A percentile compares a stretch with the other conserved stretches of the same genome.
phyloP scores from a whole-genome alignment of 140 eudicot genomes.

The Ambrosia hybrid region DNA sequence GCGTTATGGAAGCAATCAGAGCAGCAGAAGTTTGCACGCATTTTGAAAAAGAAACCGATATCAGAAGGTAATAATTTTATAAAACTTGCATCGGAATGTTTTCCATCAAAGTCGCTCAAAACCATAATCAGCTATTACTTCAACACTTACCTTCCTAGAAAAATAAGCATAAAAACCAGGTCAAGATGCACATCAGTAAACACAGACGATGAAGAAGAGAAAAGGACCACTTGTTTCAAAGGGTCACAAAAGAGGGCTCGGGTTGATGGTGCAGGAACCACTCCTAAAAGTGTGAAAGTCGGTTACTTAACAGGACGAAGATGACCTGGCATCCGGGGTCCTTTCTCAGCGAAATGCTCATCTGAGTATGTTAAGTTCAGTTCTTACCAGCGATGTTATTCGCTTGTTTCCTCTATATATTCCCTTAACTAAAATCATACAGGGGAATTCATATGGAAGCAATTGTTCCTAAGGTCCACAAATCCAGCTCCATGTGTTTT shows the following conservation, averaged over 20 bases:
- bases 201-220: constrained; percentile 49
- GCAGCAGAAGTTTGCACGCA: constrained; percentile 41
- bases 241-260: constrained; percentile 25
- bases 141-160: constrained; percentile 56
- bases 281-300: constrained; percentile 30
- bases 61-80: constrained; percentile 41
- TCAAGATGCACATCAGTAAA: constrained; percentile 36
- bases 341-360: constrained; percentile 17
- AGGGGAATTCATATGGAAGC: constrained; percentile 23
- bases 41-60: constrained; percentile 37
- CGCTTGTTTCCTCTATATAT: constrained; percentile 20
- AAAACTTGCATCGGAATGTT: constrained; percentile 46
- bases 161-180: constrained; percentile 46
- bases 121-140: constrained; percentile 51
- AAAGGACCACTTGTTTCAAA: constrained; percentile 23
- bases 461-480: constrained; percentile 19
- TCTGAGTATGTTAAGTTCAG: constrained; percentile 16
- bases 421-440: constrained; percentile 19
- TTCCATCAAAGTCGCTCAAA: constrained; percentile 42
- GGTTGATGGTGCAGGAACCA: constrained; percentile 23
- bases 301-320: constrained; percentile 34
- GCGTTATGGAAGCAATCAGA: constrained; percentile 54
- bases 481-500: constrained; percentile 20
- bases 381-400: constrained; percentile 25
- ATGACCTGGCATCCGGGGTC: constrained; percentile 16